Conservation (phyloP, 495 filamentous ascomycete genomes). For the Tuber aestivum region DNA sequence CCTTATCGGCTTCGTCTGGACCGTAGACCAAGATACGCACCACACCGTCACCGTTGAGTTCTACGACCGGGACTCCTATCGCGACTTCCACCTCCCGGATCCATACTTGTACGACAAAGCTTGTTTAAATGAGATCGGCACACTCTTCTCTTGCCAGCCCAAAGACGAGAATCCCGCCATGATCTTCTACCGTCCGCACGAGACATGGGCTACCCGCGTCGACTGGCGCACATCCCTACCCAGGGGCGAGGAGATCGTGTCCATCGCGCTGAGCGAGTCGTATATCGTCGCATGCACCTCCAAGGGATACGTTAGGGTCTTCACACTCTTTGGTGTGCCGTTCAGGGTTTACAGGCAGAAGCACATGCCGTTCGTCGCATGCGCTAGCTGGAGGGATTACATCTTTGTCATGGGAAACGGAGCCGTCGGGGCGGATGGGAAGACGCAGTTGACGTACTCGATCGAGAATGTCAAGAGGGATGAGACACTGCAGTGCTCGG, state of each 20-base stretch:
- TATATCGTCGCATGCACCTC: constrained; percentile 83
- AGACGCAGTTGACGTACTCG: constrained; percentile 68
- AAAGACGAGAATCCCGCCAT: constrained; percentile 63
- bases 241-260: constrained; percentile 68
- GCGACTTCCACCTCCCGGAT: constrained; percentile 96
- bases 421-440: constrained; percentile 69
- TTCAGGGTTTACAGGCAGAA: constrained; percentile 86
- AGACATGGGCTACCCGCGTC: constrained; percentile 84
- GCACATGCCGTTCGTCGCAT: constrained; percentile 79
- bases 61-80: constrained; percentile 83
- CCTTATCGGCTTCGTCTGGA: constrained; percentile 91
- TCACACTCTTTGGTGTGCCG: constrained; percentile 85
- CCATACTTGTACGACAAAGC: constrained; percentile 93
- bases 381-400: constrained; percentile 88
- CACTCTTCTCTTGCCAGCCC: constrained; percentile 78
- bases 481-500: constrained; percentile 85
- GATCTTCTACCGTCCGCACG: constrained; percentile 94
- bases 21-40: constrained; percentile 88
- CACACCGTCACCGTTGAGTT: constrained; percentile 97
- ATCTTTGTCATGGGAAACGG: constrained; percentile 91
- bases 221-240: constrained; percentile 89
- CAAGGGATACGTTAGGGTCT: constrained; percentile 80
- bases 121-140: constrained; percentile 75
- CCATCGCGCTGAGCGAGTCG: constrained; percentile 86
- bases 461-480: constrained; percentile 91